A percentile compares a stretch with the other conserved stretches of the same genome.
Conservation (phyloP, 768 basidiomycete species). For the Boletus sensibilis region DNA sequence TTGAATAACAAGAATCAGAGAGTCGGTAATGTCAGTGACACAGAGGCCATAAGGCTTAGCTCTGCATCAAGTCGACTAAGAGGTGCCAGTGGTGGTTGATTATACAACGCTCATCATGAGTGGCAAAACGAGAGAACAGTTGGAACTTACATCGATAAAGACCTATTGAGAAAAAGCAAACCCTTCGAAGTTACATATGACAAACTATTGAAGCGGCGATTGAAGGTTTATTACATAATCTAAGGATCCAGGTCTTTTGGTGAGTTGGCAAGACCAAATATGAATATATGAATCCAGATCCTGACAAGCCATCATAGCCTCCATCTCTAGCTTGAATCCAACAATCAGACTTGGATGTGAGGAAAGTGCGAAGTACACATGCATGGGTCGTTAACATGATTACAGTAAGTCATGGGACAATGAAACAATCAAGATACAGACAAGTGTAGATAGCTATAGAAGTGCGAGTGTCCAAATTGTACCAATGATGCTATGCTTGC, state of each 20-base stretch:
- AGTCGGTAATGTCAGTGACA: constrained; percentile 78
- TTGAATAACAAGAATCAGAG: constrained; percentile 39
- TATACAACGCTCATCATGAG: constrained; percentile 80
- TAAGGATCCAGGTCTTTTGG: too few species aligned
- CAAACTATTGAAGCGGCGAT: constrained; percentile 22
- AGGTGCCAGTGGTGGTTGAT: constrained; percentile 80
- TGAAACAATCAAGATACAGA: neutral
- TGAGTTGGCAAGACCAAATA: too few species aligned
- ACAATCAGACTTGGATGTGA: neutral
- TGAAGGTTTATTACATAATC: too few species aligned
- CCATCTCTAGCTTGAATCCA: neutral
- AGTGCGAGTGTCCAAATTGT: neutral
- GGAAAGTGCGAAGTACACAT: neutral
- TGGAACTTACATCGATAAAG: constrained; percentile 17
- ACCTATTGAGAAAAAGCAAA: neutral
- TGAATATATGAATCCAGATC: too few species aligned
- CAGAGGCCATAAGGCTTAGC: constrained; percentile 37
- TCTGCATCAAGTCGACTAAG: constrained; percentile 78
- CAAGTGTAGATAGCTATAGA: neutral
- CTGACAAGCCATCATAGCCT: neutral
- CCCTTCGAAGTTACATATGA: neutral
- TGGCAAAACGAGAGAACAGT: neutral
- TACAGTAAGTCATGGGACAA: neutral
- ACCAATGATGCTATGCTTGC: neutral
- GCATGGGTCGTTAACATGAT: neutral